Evolutionary conservation across 164 flowering plant genomes (phyloP).

Genomic region (Stephania yunnanensis): DNA sequence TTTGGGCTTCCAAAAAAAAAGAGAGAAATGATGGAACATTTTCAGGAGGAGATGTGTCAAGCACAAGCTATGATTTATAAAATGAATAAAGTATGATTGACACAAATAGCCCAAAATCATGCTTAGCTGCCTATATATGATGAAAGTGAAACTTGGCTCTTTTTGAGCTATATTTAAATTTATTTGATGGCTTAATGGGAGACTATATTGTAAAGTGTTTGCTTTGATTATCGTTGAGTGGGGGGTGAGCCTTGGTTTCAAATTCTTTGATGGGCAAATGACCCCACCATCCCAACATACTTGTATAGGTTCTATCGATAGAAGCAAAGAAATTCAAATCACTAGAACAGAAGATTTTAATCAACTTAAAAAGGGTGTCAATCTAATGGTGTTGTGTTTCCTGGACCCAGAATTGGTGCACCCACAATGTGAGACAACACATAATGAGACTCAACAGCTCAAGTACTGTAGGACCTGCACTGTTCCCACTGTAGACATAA

Average conservation of each 20-base stretch:
- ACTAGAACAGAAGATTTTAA: not conserved
- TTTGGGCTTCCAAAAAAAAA: not conserved
- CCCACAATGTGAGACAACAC: not conserved
- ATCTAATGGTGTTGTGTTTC: not conserved
- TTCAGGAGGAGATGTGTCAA: constrained; percentile 3
- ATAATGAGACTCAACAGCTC: not conserved
- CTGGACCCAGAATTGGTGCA: not conserved
- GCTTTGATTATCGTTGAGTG: constrained; percentile 25
- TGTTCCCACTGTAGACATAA: not conserved
- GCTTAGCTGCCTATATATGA: constrained; percentile 16
- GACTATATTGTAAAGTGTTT: constrained; percentile 30
- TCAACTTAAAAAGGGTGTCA: not conserved
- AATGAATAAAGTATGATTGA: not conserved
- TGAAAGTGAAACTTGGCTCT: constrained; percentile 10
- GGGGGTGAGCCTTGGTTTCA: constrained; percentile 27
- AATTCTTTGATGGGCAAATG: constrained; percentile 6
- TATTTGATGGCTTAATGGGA: constrained; percentile 13
- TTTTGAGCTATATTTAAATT: constrained; percentile 4
- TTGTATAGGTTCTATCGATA: not conserved
- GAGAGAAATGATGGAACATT: not conserved
- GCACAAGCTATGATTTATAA: not conserved
- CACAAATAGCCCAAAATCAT: constrained; percentile 14
- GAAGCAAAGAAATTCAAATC: not conserved
- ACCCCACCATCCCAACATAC: too few species aligned
- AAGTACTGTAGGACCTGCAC: not conserved